Conservation (phyloP, 108 stramenopile genomes). For the Bacterosira constricta region DNA sequence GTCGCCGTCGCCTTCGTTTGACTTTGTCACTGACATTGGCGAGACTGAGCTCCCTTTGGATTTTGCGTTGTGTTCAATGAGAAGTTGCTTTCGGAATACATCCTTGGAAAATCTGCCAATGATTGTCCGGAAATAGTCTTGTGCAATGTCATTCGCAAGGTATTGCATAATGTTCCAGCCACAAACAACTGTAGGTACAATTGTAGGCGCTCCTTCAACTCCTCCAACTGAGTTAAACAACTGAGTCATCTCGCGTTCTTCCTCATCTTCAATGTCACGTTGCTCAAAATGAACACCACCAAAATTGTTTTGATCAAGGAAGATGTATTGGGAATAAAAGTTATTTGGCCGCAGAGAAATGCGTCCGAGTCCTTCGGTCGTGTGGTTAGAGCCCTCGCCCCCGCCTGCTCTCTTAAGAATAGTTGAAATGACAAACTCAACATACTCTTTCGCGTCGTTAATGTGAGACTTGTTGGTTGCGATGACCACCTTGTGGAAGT, state of each 20-base stretch:
- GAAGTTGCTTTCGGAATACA: constrained; percentile 72
- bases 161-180: constrained; percentile 89
- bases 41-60: constrained; percentile 26
- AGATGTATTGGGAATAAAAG: constrained; percentile 85
- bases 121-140: constrained; percentile 85
- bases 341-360: constrained; percentile 73
- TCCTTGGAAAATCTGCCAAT: constrained; percentile 84
- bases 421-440: constrained; percentile 91
- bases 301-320: constrained; percentile 94
- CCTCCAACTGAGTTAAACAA: constrained; percentile 32
- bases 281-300: constrained; percentile 88
- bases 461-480: constrained; percentile 90
- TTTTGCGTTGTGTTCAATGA: constrained; percentile 51
- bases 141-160: constrained; percentile 76
- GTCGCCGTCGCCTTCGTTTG: constrained; percentile 26
- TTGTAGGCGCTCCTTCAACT: constrained; percentile 9
- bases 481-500: constrained; percentile 90
- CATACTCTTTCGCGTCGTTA: constrained; percentile 87
- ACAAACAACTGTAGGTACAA: constrained; percentile 82
- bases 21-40: constrained; percentile 39
- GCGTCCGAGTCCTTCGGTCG: constrained; percentile 57
- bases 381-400: constrained; percentile 25
- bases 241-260: constrained; percentile 48
- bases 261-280: constrained; percentile 54
- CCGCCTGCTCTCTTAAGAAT: constrained; percentile 61